These are phyloP conservation scores for Phytophthora pseudosyringae DNA, from an alignment of 352 stramenopile genomes.

Conservation along the genomic window DNA sequence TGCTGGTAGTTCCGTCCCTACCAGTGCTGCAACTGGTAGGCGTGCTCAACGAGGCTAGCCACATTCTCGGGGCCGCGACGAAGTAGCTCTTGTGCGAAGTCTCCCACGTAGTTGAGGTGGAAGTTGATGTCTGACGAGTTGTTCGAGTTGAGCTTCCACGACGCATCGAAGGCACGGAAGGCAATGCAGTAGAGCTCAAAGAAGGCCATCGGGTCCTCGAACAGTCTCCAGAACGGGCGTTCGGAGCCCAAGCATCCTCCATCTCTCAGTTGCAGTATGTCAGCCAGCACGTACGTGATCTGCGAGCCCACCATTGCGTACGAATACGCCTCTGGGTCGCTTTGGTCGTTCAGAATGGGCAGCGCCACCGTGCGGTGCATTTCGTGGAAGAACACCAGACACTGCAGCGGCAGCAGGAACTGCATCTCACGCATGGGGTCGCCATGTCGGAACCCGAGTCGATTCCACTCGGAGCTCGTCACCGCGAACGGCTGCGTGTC, in stretches of 20 bases:
- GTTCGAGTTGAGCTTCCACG: constrained; percentile 56
- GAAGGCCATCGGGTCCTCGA: constrained; percentile 86
- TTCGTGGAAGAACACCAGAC: constrained; percentile 85
- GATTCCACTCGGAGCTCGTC: constrained; percentile 57
- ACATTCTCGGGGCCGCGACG: constrained; percentile 70
- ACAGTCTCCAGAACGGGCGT: constrained; percentile 84
- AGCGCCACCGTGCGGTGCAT: constrained; percentile 67
- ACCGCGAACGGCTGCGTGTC: constrained; percentile 63
- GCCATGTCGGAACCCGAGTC: constrained; percentile 68
- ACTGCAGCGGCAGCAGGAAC: constrained; percentile 76
- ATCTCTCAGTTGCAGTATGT: constrained; percentile 79
- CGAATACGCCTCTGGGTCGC: constrained; percentile 59
- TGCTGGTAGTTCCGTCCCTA: constrained; percentile 27
- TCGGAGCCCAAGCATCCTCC: constrained; percentile 75
- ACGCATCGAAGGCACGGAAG: constrained; percentile 76
- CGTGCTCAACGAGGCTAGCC: constrained; percentile 60
- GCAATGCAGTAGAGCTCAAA: constrained; percentile 83
- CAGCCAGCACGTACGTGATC: constrained; percentile 63
- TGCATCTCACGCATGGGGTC: constrained; percentile 78
- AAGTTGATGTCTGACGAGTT: constrained; percentile 62
- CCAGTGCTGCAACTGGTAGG: constrained; percentile 83
- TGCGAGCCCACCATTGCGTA: constrained; percentile 65
- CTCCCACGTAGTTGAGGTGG: constrained; percentile 72
- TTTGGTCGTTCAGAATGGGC: constrained; percentile 73
- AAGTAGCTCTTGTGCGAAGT: constrained; percentile 79